Conservation (phyloP, 2,329 filamentous ascomycete species). For the Pseudopyrenochaeta lycopersici region DNA sequence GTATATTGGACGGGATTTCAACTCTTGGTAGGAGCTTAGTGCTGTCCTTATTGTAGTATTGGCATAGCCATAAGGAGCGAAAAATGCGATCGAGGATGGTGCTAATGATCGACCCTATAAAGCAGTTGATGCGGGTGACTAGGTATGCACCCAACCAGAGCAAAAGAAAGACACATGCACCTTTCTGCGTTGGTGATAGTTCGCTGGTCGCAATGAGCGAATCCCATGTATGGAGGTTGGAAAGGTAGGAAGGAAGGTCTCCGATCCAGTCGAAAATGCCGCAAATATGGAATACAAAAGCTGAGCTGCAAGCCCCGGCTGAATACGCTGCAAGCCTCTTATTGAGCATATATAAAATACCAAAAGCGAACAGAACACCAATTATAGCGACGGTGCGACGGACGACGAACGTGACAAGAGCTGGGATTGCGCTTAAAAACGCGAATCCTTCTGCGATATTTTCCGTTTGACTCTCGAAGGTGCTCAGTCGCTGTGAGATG, state of each 20-base stretch:
- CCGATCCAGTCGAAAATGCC: slow-evolving; percentile 24
- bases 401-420: slow-evolving; percentile 13
- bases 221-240: neutral
- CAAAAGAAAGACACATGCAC: slow-evolving; percentile 11
- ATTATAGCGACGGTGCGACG: slow-evolving; percentile 10
- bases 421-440: slow-evolving; percentile 28
- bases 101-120: slow-evolving; percentile 12
- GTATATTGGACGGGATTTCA: slow-evolving; percentile 20
- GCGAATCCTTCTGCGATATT: slow-evolving; percentile 31
- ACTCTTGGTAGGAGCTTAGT: slow-evolving; percentile 20
- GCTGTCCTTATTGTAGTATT: slow-evolving; percentile 24
- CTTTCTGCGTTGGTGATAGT: slow-evolving; percentile 26
- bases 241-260: neutral
- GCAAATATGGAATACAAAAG: slow-evolving; percentile 23
- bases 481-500: slow-evolving; percentile 27
- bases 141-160: slow-evolving; percentile 32
- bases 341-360: slow-evolving; percentile 25
- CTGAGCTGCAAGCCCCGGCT: slow-evolving; percentile 26
- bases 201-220: neutral
- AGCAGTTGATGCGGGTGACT: slow-evolving; percentile 20
- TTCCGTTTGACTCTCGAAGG: slow-evolving; percentile 28
- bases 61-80: slow-evolving; percentile 16
- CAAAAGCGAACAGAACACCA: slow-evolving; percentile 19
- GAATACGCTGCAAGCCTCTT: slow-evolving; percentile 20
- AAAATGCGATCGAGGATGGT: slow-evolving; percentile 9